Percentiles rank a stretch among this genome's conserved stretches.
Conservation (phyloP, 1,139 yeast genomes). For the Yamadazyma taylorii region DNA sequence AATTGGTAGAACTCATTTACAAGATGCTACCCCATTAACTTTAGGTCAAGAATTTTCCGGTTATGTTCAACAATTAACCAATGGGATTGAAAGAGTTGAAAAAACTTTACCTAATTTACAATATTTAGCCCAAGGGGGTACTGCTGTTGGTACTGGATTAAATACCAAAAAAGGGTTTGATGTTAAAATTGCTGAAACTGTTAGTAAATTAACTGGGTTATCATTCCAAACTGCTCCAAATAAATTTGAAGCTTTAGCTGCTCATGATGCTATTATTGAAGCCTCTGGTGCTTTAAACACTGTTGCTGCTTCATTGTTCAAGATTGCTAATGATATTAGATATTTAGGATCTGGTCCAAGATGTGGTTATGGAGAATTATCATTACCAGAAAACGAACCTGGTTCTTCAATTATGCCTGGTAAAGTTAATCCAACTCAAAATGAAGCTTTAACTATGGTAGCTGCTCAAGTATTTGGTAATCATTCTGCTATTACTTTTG, state of each 20-base stretch:
- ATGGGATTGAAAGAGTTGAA: constrained; percentile 88
- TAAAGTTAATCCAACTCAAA: constrained; percentile 98
- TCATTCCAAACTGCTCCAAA: constrained; percentile 94
- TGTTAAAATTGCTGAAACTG: constrained; percentile 75
- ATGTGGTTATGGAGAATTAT: constrained; percentile 96
- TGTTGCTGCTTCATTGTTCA: constrained; percentile 87
- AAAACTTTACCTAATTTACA: constrained; percentile 71
- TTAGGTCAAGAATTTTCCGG: constrained; percentile 98
- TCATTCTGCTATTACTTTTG: constrained; percentile 90
- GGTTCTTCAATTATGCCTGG: constrained; percentile 99
- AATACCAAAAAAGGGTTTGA: constrained; percentile 93
- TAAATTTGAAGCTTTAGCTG: constrained; percentile 98
- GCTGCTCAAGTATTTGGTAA: constrained; percentile 98
- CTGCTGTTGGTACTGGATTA: constrained; percentile 98
- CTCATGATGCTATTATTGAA: constrained; percentile 97
- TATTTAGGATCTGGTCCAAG: constrained; percentile 99
- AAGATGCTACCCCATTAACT: constrained; percentile 97
- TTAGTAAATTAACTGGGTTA: constrained; percentile 80
- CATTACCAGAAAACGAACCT: constrained; percentile 97
- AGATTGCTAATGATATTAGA: constrained; percentile 96
- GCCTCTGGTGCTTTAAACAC: constrained; percentile 97
- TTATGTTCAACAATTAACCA: constrained; percentile 87
- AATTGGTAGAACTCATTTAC: constrained; percentile 98
- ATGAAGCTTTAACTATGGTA: constrained; percentile 98
- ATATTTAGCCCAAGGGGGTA: constrained; percentile 96